Base-by-base conservation (phyloP, 805 yeast species). In the Grigorovia jiainica region DNA sequence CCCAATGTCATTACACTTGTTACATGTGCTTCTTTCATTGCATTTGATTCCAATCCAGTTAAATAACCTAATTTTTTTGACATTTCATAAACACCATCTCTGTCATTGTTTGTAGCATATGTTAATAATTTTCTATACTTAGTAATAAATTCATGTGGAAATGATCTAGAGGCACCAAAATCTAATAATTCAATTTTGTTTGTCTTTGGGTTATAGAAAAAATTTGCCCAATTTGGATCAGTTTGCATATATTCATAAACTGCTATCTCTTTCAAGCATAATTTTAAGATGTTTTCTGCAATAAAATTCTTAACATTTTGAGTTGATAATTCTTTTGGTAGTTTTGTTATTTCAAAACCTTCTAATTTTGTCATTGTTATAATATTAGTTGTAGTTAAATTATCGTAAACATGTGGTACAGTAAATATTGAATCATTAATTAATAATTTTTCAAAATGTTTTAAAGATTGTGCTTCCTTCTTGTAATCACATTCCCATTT, bases 201-300 rank as follows among this genome's bases (percentile, higher is more conserved):
- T 2, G 87, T 78, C n/a, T 66, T 51, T 27, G 69, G 69, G 56
- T 92, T 87, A 66, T 84, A 87, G 45, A 92, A 65, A 65, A 92
- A 92, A 61, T 92, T 92, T 36, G 98, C 97, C 98, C 98, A 92
- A 62, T 92, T 92, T 40, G 98, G 98, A 65, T 92, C 98, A 1
- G 97, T 90, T 65, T 92, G 98, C 98, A 92, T 92, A 65, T 82
- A 90, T 54, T 74, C 75, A 67, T 82, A 89, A 51, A 75, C 67
- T 11, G 87, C 85, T 60, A 92, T 84, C 64, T 92, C 98, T 51
- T 74, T 70, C 38, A 92, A 66, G 56, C 96, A 87, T 34, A 92
- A 69, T 49, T 86, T 74, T 95, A 92, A 83, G 40, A 92, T 79
- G 49, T 82, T 74, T 3, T 85, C 75, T 15, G 95, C 94, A 40